phyloP scores from a whole-genome alignment of 495 filamentous ascomycete genomes.

The Neurospora discreta region DNA sequence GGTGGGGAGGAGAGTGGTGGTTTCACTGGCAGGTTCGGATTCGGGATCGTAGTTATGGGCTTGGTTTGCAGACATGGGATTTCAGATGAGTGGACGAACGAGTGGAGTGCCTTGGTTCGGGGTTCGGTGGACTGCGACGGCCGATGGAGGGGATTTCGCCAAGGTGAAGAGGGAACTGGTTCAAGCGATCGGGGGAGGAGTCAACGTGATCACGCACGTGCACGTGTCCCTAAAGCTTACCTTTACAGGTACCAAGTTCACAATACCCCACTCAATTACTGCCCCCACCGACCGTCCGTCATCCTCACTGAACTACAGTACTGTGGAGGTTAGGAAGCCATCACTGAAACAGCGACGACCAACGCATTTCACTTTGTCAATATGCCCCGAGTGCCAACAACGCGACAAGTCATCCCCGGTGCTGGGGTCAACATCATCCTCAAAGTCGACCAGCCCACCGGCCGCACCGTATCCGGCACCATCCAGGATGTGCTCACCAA shows the following conservation, averaged over 20 bases:
- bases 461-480: slow-evolving; percentile 49
- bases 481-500: slow-evolving; percentile 53
- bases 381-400: slow-evolving; percentile 36
- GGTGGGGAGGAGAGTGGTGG: background rate
- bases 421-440: slow-evolving; percentile 55
- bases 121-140: background rate
- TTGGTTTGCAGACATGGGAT: background rate
- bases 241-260: background rate
- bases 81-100: background rate
- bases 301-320: background rate
- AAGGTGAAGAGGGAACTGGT: background rate
- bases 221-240: too few species aligned
- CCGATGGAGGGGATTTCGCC: background rate
- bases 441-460: slow-evolving; percentile 61
- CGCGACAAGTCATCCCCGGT: slow-evolving; percentile 41
- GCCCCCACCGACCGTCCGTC: background rate
- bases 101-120: background rate
- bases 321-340: too few species aligned
- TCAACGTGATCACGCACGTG: background rate
- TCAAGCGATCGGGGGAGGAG: too few species aligned
- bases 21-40: background rate
- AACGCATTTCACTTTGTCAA: background rate
- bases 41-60: background rate
- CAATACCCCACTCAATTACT: background rate
- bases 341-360: background rate